Conservation (phyloP, 345 rosid genomes). For the Syzygium grande region DNA sequence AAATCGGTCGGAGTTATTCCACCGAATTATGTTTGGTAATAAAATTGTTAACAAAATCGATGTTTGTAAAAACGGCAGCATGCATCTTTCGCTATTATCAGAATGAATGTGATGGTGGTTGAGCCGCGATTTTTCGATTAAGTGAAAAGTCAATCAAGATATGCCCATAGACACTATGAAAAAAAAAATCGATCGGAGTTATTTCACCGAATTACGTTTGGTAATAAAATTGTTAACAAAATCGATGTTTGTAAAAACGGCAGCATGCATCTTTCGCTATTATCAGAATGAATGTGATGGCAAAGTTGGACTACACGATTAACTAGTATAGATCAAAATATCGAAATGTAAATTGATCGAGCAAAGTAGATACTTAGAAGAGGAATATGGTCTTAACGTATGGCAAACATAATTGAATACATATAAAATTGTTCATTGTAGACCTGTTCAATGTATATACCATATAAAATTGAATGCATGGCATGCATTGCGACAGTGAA, state of each 20-base stretch:
- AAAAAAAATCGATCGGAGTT: too few species aligned
- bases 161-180: too few species aligned
- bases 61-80: accelerated
- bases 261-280: accelerated
- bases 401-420: too few species aligned
- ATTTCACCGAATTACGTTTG: neutral
- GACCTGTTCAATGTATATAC: too few species aligned
- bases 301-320: neutral
- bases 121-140: neutral
- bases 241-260: neutral
- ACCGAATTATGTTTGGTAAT: neutral
- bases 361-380: accelerated
- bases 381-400: too few species aligned
- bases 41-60: neutral
- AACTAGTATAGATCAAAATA: neutral
- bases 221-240: neutral
- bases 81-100: neutral
- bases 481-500: too few species aligned
- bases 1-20: accelerated
- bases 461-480: too few species aligned
- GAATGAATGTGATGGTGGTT: accelerated
- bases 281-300: accelerated
- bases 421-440: too few species aligned
- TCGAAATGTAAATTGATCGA: neutral
- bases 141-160: too few species aligned